These are phyloP conservation scores for Globisporangium ultimum DNA, from an alignment of 352 stramenopile species.

Conservation along the genomic window DNA sequence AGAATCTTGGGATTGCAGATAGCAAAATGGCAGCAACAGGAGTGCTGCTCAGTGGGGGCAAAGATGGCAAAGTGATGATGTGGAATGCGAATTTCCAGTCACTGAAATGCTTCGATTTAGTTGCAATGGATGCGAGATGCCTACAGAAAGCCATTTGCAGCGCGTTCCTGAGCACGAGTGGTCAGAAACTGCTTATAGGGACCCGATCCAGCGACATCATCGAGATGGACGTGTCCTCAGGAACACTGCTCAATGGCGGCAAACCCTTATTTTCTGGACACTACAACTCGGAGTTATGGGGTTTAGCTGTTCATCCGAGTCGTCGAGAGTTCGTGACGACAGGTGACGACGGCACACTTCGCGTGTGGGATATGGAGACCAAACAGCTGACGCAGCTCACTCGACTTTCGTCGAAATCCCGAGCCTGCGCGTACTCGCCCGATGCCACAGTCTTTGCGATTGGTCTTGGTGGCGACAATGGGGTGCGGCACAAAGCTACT, in stretches of 20 bases:
- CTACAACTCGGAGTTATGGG: slow-evolving; percentile 75
- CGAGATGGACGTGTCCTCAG: slow-evolving; percentile 48
- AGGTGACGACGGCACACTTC: slow-evolving; percentile 79
- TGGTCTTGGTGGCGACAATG: slow-evolving; percentile 65
- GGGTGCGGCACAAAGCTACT: slow-evolving; percentile 29
- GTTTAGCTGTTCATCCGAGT: slow-evolving; percentile 69
- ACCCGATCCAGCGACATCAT: slow-evolving; percentile 89
- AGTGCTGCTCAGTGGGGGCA: slow-evolving; percentile 58
- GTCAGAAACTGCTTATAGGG: slow-evolving; percentile 66
- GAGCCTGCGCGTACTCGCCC: slow-evolving; percentile 84
- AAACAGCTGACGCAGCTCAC: slow-evolving; percentile 38
- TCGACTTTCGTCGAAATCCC: slow-evolving; percentile 39
- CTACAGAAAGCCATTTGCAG: slow-evolving; percentile 44
- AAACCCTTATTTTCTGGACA: slow-evolving; percentile 63
- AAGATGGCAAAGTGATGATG: slow-evolving; percentile 69
- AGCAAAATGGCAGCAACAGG: slow-evolving; percentile 11
- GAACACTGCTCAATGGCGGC: slow-evolving; percentile 27
- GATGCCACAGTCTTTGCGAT: slow-evolving; percentile 86
- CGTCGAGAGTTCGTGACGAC: slow-evolving; percentile 59
- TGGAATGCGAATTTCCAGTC: slow-evolving; percentile 64
- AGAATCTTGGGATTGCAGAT: neutral
- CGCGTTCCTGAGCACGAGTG: slow-evolving; percentile 35
- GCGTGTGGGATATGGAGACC: slow-evolving; percentile 79
- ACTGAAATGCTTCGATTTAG: slow-evolving; percentile 65
- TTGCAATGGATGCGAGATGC: slow-evolving; percentile 26